Evolutionary conservation across 352 stramenopile genomes (phyloP).

Genomic region (Phytopythium litorale): DNA sequence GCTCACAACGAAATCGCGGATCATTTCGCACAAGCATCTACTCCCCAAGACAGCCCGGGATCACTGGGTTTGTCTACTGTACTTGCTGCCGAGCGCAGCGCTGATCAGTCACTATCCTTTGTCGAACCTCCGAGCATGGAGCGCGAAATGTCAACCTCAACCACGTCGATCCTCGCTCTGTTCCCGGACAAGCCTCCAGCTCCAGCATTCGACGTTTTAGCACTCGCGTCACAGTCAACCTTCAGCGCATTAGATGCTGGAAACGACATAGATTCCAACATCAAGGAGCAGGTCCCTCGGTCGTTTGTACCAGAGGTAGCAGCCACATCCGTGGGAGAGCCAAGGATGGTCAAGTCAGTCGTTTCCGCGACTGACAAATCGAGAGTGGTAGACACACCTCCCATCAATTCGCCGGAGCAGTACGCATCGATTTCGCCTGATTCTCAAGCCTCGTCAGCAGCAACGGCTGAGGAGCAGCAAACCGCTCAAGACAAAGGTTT

Average conservation of each 20-base stretch:
- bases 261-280: constrained; percentile 23
- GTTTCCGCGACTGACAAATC: not conserved
- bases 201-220: constrained; percentile 25
- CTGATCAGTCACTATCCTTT: not conserved
- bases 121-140: not conserved
- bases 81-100: not conserved
- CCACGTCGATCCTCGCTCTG: constrained; percentile 13
- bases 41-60: not conserved
- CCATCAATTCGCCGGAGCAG: constrained; percentile 1
- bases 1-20: not conserved
- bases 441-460: not conserved
- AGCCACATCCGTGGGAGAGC: not conserved
- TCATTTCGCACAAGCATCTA: not conserved
- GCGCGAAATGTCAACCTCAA: not conserved
- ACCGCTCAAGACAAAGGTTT: not conserved
- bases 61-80: not conserved
- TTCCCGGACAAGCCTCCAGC: not conserved
- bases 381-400: not conserved
- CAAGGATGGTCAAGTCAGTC: constrained; percentile 4
- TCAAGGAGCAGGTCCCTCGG: constrained; percentile 7
- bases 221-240: constrained; percentile 14
- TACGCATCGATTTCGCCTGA: not conserved
- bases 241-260: constrained; percentile 25
- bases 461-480: not conserved
- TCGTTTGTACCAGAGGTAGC: not conserved